phyloP scores from a whole-genome alignment of 78 protist species.

The Pelomyxa schiedti region DNA sequence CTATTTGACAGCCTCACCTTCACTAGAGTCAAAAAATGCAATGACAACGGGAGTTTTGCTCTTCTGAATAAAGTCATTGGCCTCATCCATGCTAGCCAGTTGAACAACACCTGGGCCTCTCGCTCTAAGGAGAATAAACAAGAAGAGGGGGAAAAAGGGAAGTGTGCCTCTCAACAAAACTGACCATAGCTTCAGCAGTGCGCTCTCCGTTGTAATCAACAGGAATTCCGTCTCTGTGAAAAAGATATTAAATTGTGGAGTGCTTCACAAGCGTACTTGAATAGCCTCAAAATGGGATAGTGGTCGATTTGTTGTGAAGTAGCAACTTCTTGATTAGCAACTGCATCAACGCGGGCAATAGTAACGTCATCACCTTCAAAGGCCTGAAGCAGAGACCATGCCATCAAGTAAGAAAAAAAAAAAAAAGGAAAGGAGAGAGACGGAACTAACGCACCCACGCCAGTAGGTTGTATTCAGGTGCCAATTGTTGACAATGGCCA shows the following conservation, averaged over 20 bases:
- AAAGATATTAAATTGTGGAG: too few relatives aligned
- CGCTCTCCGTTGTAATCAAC: slow-evolving; percentile 15
- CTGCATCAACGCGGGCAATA: slow-evolving; percentile 51
- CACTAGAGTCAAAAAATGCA: too few relatives aligned
- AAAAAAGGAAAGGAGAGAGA: not conserved
- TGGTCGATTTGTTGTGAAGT: slow-evolving; percentile 13
- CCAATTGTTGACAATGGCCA: slow-evolving; percentile 29
- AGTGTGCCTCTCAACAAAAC: not conserved
- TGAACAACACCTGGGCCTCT: too few relatives aligned
- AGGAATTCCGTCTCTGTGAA: not conserved
- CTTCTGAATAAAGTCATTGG: too few relatives aligned
- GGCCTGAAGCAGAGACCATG: not conserved
- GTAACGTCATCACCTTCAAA: not conserved
- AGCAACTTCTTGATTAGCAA: slow-evolving; percentile 5
- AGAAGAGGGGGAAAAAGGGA: too few relatives aligned
- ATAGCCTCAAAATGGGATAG: slow-evolving; percentile 47
- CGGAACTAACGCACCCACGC: not conserved
- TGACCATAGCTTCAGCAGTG: slow-evolving; percentile 9
- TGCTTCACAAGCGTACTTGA: not conserved
- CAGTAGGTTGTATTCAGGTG: slow-evolving; percentile 6
- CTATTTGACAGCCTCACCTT: too few relatives aligned
- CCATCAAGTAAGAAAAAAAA: not conserved
- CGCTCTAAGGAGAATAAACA: too few relatives aligned
- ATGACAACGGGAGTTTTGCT: too few relatives aligned
- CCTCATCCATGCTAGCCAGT: too few relatives aligned